Base-by-base conservation (phyloP, 2,329 filamentous ascomycete genomes). In the Colletotrichum spaethianum region DNA sequence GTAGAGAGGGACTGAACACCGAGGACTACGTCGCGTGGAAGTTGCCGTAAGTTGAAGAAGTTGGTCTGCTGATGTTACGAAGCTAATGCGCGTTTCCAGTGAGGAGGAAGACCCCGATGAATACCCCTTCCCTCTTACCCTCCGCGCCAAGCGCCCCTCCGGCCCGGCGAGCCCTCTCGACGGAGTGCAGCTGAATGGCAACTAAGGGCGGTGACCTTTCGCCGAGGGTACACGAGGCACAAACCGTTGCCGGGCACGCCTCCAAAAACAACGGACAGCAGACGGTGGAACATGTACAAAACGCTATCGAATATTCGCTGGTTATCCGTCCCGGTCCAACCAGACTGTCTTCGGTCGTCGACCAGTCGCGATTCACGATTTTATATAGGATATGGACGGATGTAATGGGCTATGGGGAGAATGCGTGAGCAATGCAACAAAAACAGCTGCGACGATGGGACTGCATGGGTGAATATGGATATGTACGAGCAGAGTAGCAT, bases 21-120 rank as follows among this genome's bases (percentile, higher is more conserved):
- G 96, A 99, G 83, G 96, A 99, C 80, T 98, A 99, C 82, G 94
- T 98, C 79, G 93, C 96, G 40, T 99, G 96, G 96, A 98, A 97
- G 85, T 86, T 98, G 71, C 96, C 96, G 93, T 98, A 89, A 93
- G 95, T 95, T 36, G 26, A 26, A 20, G 9, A 28, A 3, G 36
- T 16, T 4, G 12, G 20, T 20, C 46, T 14, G 31, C n/a, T 4
- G n/a, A 50, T 33, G 40, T 26, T 1, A 57, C n/a, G 14, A 46
- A 62, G 48, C 82, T 84, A 77, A 85, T 78, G 55, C 63, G 46
- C 26, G 48, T 31, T 46, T 75, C 72, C 78, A 97, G 94, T 83
- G 94, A 96, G 82, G 95, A 98, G 81, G 96, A 98, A 86, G 96
- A 98, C 77, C 91, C 93, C 0, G 96, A 91, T n/a, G 89, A 91